phyloP scores from a whole-genome alignment of 495 filamentous ascomycete species.

The Xanthoparmelia taractica region DNA sequence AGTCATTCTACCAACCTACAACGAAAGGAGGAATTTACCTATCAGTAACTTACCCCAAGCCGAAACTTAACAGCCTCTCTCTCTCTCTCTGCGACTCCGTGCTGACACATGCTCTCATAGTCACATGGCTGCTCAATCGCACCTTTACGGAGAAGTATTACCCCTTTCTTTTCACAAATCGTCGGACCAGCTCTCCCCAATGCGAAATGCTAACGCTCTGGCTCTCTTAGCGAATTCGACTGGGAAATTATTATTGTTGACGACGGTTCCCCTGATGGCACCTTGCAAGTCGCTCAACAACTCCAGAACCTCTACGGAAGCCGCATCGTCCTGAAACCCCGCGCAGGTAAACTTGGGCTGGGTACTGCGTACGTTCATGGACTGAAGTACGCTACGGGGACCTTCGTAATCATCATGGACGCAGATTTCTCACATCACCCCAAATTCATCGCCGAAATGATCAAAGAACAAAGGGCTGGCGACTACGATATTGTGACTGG shows the following conservation, averaged over 20 bases:
- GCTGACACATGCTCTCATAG: constrained; percentile 41
- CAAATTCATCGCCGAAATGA: constrained; percentile 90
- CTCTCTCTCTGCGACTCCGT: neutral
- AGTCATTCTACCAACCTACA: constrained; percentile 95
- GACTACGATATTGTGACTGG: constrained; percentile 95
- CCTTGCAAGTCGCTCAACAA: constrained; percentile 79
- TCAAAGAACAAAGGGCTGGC: constrained; percentile 56
- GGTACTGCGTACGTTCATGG: constrained; percentile 97
- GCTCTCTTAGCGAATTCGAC: constrained; percentile 63
- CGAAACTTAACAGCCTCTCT: neutral
- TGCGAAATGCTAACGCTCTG: constrained; percentile 8
- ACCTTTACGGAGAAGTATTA: constrained; percentile 78
- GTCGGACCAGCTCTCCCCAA: constrained; percentile 2
- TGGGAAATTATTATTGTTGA: constrained; percentile 98
- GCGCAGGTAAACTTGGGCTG: constrained; percentile 88
- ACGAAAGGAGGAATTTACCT: constrained; percentile 93
- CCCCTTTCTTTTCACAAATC: constrained; percentile 22
- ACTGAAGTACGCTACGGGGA: constrained; percentile 75
- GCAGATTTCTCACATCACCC: constrained; percentile 98
- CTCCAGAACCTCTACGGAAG: constrained; percentile 73
- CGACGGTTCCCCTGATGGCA: constrained; percentile 94
- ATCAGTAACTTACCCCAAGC: neutral
- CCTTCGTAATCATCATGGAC: constrained; percentile 99
- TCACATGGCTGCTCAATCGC: constrained; percentile 83
- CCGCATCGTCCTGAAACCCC: constrained; percentile 75